Evolutionary conservation across 140 eudicot genomes (phyloP), one percentile per base, ranked within the genome.

Genomic region (Senecio squalidus): DNA sequence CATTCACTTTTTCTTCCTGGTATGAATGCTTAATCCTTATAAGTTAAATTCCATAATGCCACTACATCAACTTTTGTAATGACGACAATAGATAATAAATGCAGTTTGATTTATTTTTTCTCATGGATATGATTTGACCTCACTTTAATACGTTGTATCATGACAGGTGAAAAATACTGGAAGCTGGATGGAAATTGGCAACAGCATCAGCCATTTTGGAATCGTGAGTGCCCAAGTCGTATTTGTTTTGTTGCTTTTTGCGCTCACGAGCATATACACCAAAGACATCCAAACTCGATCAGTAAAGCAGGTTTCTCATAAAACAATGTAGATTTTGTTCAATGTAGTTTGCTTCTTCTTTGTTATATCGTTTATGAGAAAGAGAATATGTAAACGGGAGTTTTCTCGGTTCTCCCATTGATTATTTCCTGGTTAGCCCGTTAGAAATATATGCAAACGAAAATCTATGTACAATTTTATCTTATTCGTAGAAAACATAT

Each of bases 171-270:
- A 77, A 50, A 88, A 84, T 74, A 88, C 91, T 6, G 99, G 99
- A 69, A 93, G 99, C 72, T 93, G 99, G 99, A 93, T 93, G 99
- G 96, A 93, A 76, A 93, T 93, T 20, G 99, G 99, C 6, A 93
- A 93, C 77, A 88, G 95, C 82, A 93, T 93, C 1, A 93, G 99
- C 64, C 99, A 93, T 82, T 93, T 93, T 41, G 99, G 99, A 49
- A 93, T 93, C 14, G 82, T 93, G 87, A 93, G 99, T 66, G 99
- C 99, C 1, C 99, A 93, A 70, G 99, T 93, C 10, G 99, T 93
- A 55, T 93, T 93, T 68, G 95, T 93, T 55, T 79, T 93, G 26
- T 36, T 82, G 78, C 95, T 93, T 72, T 93, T 84, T 56, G 95
- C 99, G 20, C 59, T 88, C 43, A 87, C 99, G 21, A 93, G 74